These are phyloP conservation scores for Juncus inflexus DNA, from an alignment of 176 grass and related monocot genomes.

Conservation along the genomic window DNA sequence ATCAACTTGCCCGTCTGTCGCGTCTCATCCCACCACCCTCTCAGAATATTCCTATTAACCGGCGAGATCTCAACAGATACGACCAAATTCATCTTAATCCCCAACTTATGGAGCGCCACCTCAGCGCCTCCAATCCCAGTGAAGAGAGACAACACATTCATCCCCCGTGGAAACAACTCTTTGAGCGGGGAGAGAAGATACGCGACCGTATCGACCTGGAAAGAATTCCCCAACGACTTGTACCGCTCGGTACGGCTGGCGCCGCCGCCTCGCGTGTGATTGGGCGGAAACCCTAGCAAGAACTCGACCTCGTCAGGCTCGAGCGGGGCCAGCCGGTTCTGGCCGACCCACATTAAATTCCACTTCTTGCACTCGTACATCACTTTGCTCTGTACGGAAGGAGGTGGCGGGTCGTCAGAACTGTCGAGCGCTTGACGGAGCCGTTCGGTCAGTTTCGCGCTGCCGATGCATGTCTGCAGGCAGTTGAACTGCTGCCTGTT, in stretches of 20 bases:
- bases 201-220: slow-evolving; percentile 82
- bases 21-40: slow-evolving; percentile 82
- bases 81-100: slow-evolving; percentile 53
- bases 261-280: slow-evolving; percentile 67
- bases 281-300: slow-evolving; percentile 63
- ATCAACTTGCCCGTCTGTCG: slow-evolving; percentile 48
- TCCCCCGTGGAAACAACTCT: slow-evolving; percentile 60
- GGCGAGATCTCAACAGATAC: slow-evolving; percentile 74
- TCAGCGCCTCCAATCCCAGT: slow-evolving; percentile 93
- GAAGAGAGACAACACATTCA: slow-evolving; percentile 72
- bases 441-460: slow-evolving; percentile 47
- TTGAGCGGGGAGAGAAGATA: slow-evolving; percentile 64
- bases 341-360: slow-evolving; percentile 82
- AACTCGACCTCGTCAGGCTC: slow-evolving; percentile 84
- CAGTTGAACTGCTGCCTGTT: slow-evolving; percentile 76
- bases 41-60: slow-evolving; percentile 54
- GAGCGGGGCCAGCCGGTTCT: slow-evolving; percentile 62
- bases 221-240: slow-evolving; percentile 67
- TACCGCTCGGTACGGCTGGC: slow-evolving; percentile 64
- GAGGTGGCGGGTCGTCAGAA: slow-evolving; percentile 32
- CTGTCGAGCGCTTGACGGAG: slow-evolving; percentile 34
- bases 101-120: slow-evolving; percentile 82
- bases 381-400: slow-evolving; percentile 42
- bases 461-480: slow-evolving; percentile 58
- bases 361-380: slow-evolving; percentile 66